A percentile compares a stretch with the other conserved stretches of the same genome.
Evolutionary conservation across 2,329 filamentous ascomycete species (phyloP).

Genomic region (Arthrobotrys musiformis): DNA sequence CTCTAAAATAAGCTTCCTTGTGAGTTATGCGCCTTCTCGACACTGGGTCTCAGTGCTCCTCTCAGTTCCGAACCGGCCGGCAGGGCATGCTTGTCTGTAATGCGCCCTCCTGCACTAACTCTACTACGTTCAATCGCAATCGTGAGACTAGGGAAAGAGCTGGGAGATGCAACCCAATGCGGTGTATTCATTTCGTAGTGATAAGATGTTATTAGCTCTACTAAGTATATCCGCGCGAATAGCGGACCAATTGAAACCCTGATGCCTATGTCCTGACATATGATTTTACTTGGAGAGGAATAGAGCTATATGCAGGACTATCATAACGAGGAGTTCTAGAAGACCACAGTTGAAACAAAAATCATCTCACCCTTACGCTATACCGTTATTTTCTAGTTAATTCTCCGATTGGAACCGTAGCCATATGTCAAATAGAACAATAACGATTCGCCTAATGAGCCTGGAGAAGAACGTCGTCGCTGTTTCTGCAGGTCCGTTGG

Average conservation of each 20-base stretch:
- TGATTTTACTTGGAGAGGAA: slow-evolving; percentile 17
- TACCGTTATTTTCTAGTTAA: slow-evolving; percentile 24
- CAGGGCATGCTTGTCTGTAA: slow-evolving; percentile 39
- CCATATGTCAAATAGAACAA: slow-evolving; percentile 23
- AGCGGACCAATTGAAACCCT: slow-evolving; percentile 36
- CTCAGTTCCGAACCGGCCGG: slow-evolving; percentile 30
- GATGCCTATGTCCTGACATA: slow-evolving; percentile 34
- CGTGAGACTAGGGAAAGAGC: slow-evolving; percentile 47
- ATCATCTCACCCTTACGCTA: slow-evolving; percentile 20
- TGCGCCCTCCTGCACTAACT: slow-evolving; percentile 52
- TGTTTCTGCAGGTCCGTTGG: slow-evolving; percentile 47
- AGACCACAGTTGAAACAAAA: slow-evolving; percentile 30
- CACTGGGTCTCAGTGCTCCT: slow-evolving; percentile 29
- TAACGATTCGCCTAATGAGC: slow-evolving; percentile 18
- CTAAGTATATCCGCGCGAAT: slow-evolving; percentile 6
- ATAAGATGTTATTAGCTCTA: slow-evolving; percentile 41
- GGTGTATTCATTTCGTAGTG: slow-evolving; percentile 1
- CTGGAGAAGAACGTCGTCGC: slow-evolving; percentile 37
- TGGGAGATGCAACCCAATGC: slow-evolving; percentile 40
- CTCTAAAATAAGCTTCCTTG: slow-evolving; percentile 53
- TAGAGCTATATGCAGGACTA: neutral
- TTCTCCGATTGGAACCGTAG: slow-evolving; percentile 35
- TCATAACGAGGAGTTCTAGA: slow-evolving; percentile 21
- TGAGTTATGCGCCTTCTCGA: slow-evolving; percentile 27
- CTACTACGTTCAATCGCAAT: slow-evolving; percentile 47